phyloP scores from a whole-genome alignment of 768 basidiomycete species.

The Cyathus striatus region DNA sequence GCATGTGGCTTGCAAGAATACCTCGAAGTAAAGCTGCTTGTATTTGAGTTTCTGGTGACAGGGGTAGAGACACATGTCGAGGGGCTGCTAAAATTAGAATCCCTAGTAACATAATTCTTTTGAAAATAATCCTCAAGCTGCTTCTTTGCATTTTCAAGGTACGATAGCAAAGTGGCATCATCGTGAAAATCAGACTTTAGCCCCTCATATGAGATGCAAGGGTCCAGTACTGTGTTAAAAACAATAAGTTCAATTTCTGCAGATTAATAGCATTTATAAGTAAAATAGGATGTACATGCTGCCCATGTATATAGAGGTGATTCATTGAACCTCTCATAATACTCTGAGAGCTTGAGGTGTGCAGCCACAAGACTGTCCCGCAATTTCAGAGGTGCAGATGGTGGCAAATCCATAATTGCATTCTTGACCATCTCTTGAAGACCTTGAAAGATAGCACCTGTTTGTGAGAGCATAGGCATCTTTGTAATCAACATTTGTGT shows the following conservation, averaged over 20 bases:
- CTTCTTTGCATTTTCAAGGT: neutral
- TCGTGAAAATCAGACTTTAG: neutral
- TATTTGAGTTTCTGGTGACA: neutral
- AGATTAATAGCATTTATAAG: too few relatives aligned
- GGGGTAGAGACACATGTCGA: neutral
- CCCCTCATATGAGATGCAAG: neutral
- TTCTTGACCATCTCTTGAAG: too few relatives aligned
- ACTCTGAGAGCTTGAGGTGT: too few relatives aligned
- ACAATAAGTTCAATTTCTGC: too few relatives aligned
- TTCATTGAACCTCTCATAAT: too few relatives aligned
- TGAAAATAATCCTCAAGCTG: neutral
- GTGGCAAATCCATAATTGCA: too few relatives aligned
- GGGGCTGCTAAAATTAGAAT: neutral
- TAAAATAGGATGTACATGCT: too few relatives aligned
- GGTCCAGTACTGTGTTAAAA: too few relatives aligned
- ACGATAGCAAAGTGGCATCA: neutral
- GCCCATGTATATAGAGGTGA: too few relatives aligned
- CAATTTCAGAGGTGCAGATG: too few relatives aligned
- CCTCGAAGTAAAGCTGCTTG: neutral
- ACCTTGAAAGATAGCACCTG: slow-evolving; percentile 24
- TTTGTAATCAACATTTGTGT: slow-evolving; percentile 28
- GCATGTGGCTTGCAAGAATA: neutral
- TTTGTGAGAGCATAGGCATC: slow-evolving; percentile 22
- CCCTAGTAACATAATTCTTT: too few relatives aligned
- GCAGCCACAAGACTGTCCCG: too few relatives aligned